Percentiles rank a stretch among this genome's conserved stretches.
phyloP scores from a whole-genome alignment of 164 flowering plant genomes.

The Sedum album region DNA sequence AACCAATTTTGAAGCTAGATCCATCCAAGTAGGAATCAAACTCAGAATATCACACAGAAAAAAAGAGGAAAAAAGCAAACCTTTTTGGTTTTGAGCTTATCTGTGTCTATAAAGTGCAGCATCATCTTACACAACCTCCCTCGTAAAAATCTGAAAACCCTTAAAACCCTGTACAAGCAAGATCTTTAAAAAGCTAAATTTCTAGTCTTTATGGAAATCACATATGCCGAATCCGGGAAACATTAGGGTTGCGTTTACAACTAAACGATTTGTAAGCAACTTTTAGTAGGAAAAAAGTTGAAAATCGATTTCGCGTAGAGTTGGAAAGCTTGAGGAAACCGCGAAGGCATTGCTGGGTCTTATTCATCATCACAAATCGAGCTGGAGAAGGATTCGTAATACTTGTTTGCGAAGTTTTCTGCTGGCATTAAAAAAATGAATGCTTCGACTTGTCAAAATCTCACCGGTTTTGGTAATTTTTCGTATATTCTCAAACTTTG shows the following conservation, averaged over 20 bases:
- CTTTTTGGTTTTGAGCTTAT: slow-evolving; percentile 42
- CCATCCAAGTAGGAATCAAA: background rate
- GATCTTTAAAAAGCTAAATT: background rate
- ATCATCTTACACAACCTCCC: slow-evolving; percentile 19
- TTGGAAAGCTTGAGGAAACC: background rate
- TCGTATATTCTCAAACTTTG: too few species aligned
- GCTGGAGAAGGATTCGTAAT: background rate
- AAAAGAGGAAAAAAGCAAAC: slow-evolving; percentile 15
- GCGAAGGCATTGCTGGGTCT: background rate
- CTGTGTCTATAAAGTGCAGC: slow-evolving; percentile 34
- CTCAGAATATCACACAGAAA: background rate
- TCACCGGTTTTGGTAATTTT: background rate
- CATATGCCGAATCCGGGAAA: background rate
- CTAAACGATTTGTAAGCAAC: background rate
- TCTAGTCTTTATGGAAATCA: background rate
- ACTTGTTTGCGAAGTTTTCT: background rate
- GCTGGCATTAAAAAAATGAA: slow-evolving; percentile 1
- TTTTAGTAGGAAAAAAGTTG: background rate
- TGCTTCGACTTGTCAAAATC: background rate
- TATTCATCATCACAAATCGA: background rate
- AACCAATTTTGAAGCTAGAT: too few species aligned
- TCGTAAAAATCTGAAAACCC: background rate
- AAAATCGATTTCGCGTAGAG: background rate
- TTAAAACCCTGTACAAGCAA: background rate
- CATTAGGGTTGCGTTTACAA: background rate